Conservation (phyloP, 352 stramenopile species). For the Pythium angustatum region DNA sequence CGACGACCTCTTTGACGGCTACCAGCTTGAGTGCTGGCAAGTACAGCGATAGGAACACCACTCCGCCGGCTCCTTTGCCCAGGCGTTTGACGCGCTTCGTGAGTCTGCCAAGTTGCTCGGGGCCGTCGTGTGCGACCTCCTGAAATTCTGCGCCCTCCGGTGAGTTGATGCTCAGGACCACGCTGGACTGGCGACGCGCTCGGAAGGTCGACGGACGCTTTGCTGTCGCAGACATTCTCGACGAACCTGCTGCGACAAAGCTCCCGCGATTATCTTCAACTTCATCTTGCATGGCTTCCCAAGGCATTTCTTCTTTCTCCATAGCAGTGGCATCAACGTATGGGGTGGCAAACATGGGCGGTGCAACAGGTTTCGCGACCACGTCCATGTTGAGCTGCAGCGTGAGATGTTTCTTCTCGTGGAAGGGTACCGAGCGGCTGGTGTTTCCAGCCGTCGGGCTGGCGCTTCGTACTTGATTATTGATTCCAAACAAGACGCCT, state of each 20-base stretch:
- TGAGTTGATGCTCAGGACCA: constrained; percentile 60
- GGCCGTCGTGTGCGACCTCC: constrained; percentile 74
- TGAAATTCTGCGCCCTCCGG: constrained; percentile 71
- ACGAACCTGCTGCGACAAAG: too few relatives aligned
- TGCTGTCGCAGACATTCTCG: not conserved
- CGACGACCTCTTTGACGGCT: constrained; percentile 82
- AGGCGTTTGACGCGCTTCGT: constrained; percentile 73
- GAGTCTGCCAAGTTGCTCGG: constrained; percentile 54
- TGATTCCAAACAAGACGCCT: not conserved
- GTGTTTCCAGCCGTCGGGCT: not conserved
- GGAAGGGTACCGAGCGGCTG: constrained; percentile 14
- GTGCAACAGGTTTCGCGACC: constrained; percentile 33
- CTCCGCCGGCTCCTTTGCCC: constrained; percentile 82
- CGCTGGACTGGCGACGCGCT: constrained; percentile 48
- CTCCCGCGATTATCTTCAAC: not conserved
- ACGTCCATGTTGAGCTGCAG: constrained; percentile 54
- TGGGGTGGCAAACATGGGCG: constrained; percentile 39
- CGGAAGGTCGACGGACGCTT: constrained; percentile 15
- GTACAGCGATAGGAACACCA: constrained; percentile 84
- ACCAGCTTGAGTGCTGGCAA: constrained; percentile 82
- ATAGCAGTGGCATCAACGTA: not conserved
- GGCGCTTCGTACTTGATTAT: constrained; percentile 8
- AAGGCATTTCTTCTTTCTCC: constrained; percentile 9
- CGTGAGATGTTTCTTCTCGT: constrained; percentile 54
- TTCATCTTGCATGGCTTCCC: constrained; percentile 25